phyloP scores from a whole-genome alignment of 23 red algal species.

The Agarophyton chilense region DNA sequence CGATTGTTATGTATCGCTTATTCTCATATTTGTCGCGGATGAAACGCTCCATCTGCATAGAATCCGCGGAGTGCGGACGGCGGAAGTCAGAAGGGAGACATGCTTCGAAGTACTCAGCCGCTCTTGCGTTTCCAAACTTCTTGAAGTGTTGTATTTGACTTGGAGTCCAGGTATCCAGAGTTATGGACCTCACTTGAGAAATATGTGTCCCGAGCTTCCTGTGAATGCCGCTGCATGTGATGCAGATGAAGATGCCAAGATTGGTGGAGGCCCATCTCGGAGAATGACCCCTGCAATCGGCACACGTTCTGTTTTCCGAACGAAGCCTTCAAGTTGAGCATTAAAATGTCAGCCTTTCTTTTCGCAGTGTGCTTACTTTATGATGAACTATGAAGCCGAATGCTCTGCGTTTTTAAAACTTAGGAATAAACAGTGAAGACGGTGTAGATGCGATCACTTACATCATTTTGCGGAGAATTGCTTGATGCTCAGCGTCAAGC shows the following conservation, averaged over 20 bases:
- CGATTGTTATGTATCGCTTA: constrained; percentile 63
- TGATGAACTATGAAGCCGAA: neutral
- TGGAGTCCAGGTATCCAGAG: constrained; percentile 93
- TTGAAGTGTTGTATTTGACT: constrained; percentile 78
- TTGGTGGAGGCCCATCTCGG: constrained; percentile 98
- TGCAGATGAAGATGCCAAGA: constrained; percentile 94
- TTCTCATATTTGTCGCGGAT: constrained; percentile 96
- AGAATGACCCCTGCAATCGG: constrained; percentile 76
- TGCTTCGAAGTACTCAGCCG: constrained; percentile 78
- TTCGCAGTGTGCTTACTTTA: neutral
- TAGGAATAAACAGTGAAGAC: neutral
- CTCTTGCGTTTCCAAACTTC: constrained; percentile 81
- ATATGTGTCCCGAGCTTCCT: constrained; percentile 92
- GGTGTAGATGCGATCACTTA: neutral
- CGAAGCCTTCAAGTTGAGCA: constrained; percentile 22
- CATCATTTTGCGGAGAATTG: constrained; percentile 80
- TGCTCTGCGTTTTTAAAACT: too few relatives aligned
- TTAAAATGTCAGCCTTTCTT: neutral
- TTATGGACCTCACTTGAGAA: constrained; percentile 89
- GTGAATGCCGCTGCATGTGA: constrained; percentile 86
- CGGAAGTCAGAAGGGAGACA: constrained; percentile 78
- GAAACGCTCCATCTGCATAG: constrained; percentile 79
- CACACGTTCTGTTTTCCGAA: constrained; percentile 88
- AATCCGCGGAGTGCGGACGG: constrained; percentile 72
- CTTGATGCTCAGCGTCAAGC: constrained; percentile 79